Percentiles rank a stretch among this genome's conserved stretches.
Evolutionary conservation across 148 eudicot species (phyloP).

Genomic region (Vaccinium vitisidaea): DNA sequence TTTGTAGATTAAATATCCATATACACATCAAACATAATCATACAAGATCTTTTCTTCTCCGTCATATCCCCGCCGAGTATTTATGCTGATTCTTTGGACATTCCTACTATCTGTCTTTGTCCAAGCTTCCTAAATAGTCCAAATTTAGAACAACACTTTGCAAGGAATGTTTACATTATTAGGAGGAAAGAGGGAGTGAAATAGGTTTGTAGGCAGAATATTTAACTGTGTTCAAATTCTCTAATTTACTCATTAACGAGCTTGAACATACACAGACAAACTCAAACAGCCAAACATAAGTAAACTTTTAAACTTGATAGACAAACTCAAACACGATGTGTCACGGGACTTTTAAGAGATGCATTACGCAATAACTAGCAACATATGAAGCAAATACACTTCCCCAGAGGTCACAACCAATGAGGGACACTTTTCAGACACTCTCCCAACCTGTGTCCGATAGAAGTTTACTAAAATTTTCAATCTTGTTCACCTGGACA

Average conservation of each 20-base stretch:
- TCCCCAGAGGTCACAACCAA: not conserved
- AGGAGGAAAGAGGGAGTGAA: not conserved
- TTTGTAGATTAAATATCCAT: too few relatives aligned
- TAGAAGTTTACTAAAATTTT: not conserved
- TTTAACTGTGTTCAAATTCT: not conserved
- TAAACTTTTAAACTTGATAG: not conserved
- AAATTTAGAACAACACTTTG: not conserved
- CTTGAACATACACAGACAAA: not conserved
- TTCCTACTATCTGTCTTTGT: not conserved
- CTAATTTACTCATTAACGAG: not conserved
- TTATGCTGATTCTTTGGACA: not conserved
- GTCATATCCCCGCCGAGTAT: not conserved
- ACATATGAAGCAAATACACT: not conserved
- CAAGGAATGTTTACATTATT: not conserved
- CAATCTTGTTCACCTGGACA: not conserved
- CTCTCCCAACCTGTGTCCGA: not conserved
- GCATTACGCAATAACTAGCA: not conserved
- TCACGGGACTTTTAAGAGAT: not conserved
- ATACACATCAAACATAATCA: not conserved
- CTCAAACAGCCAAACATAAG: not conserved
- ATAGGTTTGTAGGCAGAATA: not conserved
- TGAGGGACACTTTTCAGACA: not conserved
- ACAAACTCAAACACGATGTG: not conserved
- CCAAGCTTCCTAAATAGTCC: not conserved
- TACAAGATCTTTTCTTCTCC: not conserved